phyloP scores from a whole-genome alignment of 2,329 filamentous ascomycete genomes.

The Trematosphaeria pertusa region DNA sequence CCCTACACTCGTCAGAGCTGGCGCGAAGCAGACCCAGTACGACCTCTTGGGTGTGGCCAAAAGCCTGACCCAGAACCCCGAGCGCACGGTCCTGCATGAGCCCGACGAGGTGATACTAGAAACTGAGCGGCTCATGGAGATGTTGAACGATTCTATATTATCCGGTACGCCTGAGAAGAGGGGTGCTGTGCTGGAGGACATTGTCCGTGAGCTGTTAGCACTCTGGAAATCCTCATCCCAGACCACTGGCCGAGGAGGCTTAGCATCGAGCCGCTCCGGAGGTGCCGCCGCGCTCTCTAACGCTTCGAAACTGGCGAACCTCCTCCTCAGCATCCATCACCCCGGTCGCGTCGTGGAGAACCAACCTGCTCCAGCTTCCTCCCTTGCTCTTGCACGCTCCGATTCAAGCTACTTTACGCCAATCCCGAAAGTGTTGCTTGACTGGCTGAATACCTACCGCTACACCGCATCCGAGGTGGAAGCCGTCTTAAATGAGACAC shows the following conservation, averaged over 20 bases:
- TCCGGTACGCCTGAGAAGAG: slow-evolving; percentile 41
- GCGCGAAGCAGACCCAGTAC: slow-evolving; percentile 59
- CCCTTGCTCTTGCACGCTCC: slow-evolving; percentile 31
- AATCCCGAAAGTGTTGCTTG: slow-evolving; percentile 78
- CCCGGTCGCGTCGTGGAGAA: slow-evolving; percentile 45
- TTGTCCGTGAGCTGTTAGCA: slow-evolving; percentile 36
- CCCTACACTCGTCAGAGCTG: slow-evolving; percentile 32
- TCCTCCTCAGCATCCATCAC: slow-evolving; percentile 80
- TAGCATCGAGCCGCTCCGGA: slow-evolving; percentile 45
- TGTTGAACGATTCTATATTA: slow-evolving; percentile 42
- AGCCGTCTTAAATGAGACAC: slow-evolving; percentile 67
- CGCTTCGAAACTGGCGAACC: slow-evolving; percentile 77
- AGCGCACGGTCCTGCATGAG: slow-evolving; percentile 70
- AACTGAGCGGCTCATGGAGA: slow-evolving; percentile 72
- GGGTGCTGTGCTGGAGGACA: slow-evolving; percentile 32
- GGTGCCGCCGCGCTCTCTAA: slow-evolving; percentile 70
- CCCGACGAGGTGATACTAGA: slow-evolving; percentile 73
- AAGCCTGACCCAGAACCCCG: slow-evolving; percentile 66
- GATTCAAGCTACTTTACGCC: slow-evolving; percentile 50
- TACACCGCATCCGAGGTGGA: slow-evolving; percentile 71
- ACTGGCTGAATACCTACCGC: slow-evolving; percentile 82
- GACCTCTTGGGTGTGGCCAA: slow-evolving; percentile 75
- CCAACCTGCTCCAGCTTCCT: slow-evolving; percentile 32
- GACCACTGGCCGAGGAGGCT: slow-evolving; percentile 13
- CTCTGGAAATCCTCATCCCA: slow-evolving; percentile 61